These are phyloP conservation scores for Naganishia sp. DNA, from an alignment of 1,284 basidiomycete species.

Conservation along the genomic window DNA sequence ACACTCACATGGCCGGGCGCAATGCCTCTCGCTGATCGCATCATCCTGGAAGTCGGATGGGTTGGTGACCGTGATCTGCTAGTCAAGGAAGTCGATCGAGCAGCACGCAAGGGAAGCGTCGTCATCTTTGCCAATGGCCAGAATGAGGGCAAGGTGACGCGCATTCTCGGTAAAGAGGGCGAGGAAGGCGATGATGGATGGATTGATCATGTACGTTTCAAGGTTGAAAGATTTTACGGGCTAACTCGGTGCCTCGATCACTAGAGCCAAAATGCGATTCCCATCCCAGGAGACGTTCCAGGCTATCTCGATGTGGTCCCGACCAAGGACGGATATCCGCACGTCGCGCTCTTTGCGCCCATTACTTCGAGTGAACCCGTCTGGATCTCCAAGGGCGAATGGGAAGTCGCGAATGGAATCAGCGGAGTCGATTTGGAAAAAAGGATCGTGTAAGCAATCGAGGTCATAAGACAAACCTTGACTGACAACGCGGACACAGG, in stretches of 20 bases:
- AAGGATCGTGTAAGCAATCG: slow-evolving; percentile 67
- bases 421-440: slow-evolving; percentile 68
- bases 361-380: slow-evolving; percentile 66
- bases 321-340: slow-evolving; percentile 74
- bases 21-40: slow-evolving; percentile 63
- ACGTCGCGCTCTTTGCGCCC: slow-evolving; percentile 84
- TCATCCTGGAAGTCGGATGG: slow-evolving; percentile 85
- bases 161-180: slow-evolving; percentile 72
- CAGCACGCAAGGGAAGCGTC: slow-evolving; percentile 74
- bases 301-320: slow-evolving; percentile 89
- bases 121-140: slow-evolving; percentile 65
- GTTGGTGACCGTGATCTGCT: slow-evolving; percentile 73
- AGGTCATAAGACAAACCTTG: neutral
- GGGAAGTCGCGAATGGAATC: slow-evolving; percentile 82
- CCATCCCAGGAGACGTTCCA: slow-evolving; percentile 52
- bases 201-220: slow-evolving; percentile 66
- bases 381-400: slow-evolving; percentile 81
- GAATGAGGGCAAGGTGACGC: slow-evolving; percentile 63
- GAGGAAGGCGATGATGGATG: slow-evolving; percentile 89
- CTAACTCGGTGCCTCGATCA: neutral
- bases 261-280: slow-evolving; percentile 53
- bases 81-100: slow-evolving; percentile 81
- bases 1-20: slow-evolving; percentile 67
- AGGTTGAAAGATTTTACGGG: neutral
- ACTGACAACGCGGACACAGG: slow-evolving; percentile 52